Conservation (phyloP, 768 basidiomycete genomes). For the Lactarius deliciosus region DNA sequence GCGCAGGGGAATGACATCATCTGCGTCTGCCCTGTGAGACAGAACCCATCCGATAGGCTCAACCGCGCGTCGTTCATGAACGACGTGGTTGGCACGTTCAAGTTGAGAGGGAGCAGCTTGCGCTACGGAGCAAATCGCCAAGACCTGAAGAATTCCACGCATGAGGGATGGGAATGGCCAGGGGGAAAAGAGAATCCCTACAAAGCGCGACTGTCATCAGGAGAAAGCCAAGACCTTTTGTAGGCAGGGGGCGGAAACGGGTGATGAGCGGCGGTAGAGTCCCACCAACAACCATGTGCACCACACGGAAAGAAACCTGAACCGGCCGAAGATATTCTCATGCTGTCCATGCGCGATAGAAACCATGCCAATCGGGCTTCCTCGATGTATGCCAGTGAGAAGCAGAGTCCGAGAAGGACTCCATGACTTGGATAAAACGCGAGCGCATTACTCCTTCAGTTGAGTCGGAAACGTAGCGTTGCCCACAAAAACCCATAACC, state of each 20-base stretch:
- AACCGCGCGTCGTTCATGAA: conserved; percentile 42
- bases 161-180: conserved; percentile 11
- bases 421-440: background rate
- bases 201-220: background rate
- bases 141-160: conserved; percentile 11
- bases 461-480: background rate
- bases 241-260: background rate
- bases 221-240: background rate
- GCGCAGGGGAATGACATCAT: conserved; percentile 42
- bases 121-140: conserved; percentile 29
- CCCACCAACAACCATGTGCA: background rate
- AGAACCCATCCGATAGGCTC: conserved; percentile 39
- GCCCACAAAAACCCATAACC: background rate
- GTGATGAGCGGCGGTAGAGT: background rate
- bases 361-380: background rate
- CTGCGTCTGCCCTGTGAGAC: conserved; percentile 34
- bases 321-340: background rate
- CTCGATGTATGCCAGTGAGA: background rate
- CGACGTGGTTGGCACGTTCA: conserved; percentile 30
- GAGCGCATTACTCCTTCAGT: background rate
- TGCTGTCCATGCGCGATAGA: background rate
- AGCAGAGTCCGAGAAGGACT: background rate
- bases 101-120: conserved; percentile 23
- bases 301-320: background rate
- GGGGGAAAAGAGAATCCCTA: background rate